Conservation (phyloP, 768 basidiomycete genomes). For the Xerocomellus amylosporus region DNA sequence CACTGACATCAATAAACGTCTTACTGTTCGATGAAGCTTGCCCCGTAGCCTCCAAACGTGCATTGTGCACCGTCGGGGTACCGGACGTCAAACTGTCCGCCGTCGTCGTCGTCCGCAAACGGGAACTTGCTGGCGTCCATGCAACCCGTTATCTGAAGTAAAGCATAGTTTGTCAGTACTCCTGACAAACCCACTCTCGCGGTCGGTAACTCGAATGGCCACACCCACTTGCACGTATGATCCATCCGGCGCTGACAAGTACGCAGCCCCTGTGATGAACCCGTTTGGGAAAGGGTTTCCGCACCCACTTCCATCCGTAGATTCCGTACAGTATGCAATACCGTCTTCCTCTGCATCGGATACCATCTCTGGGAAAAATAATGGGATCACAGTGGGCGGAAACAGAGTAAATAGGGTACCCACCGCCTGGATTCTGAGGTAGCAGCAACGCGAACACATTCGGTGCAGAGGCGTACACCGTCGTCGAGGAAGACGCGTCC, state of each 20-base stretch:
- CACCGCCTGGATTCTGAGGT: slow-evolving; percentile 34
- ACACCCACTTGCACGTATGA: slow-evolving; percentile 40
- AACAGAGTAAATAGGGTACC: background rate
- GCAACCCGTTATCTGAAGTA: slow-evolving; percentile 39
- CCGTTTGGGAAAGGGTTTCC: slow-evolving; percentile 30
- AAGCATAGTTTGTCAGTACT: background rate
- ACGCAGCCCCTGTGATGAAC: slow-evolving; percentile 38
- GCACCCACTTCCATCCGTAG: slow-evolving; percentile 33
- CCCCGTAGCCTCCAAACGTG: slow-evolving; percentile 47
- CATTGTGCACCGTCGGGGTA: slow-evolving; percentile 55
- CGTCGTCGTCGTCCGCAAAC: slow-evolving; percentile 37
- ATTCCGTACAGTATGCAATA: slow-evolving; percentile 37
- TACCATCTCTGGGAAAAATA: slow-evolving; percentile 31
- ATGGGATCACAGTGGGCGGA: background rate
- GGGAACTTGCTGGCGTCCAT: slow-evolving; percentile 31
- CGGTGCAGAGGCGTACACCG: slow-evolving; percentile 32
- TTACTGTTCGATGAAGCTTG: slow-evolving; percentile 52
- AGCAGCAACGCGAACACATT: slow-evolving; percentile 37
- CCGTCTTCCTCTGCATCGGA: slow-evolving; percentile 40
- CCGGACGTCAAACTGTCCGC: slow-evolving; percentile 50
- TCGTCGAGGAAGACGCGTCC: slow-evolving; percentile 30
- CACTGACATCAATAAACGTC: slow-evolving; percentile 6
- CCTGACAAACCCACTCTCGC: background rate
- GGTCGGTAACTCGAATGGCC: background rate
- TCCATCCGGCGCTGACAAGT: slow-evolving; percentile 34